A percentile compares a stretch with the other conserved stretches of the same genome.
Evolutionary conservation across 805 yeast species (phyloP).

Genomic region (Nakazawaea sp.): DNA sequence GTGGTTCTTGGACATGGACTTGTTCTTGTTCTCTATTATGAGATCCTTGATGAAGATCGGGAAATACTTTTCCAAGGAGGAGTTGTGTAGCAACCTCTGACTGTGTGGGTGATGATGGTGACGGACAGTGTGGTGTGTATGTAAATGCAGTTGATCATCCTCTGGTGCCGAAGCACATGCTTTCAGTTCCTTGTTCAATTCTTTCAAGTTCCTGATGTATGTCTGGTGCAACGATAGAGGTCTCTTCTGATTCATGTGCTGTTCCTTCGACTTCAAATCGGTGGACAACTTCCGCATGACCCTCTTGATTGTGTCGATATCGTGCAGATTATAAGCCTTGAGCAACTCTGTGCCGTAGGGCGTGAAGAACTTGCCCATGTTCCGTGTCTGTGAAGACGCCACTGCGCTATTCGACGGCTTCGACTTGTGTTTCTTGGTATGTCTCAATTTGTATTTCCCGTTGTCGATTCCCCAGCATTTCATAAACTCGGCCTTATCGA

Average conservation of each 20-base stretch:
- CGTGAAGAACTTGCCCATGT: background rate
- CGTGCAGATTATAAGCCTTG: constrained; percentile 15
- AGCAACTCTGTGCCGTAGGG: constrained; percentile 19
- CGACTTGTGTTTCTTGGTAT: constrained; percentile 3
- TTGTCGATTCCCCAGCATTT: constrained; percentile 26
- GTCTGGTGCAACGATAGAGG: background rate
- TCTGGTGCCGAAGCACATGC: background rate
- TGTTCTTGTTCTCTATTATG: constrained; percentile 6
- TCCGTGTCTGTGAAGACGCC: background rate
- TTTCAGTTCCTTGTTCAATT: constrained; percentile 2
- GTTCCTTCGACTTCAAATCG: background rate
- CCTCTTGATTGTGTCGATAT: constrained; percentile 15
- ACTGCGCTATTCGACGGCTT: constrained; percentile 1
- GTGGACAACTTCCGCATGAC: constrained; percentile 16
- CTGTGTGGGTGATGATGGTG: background rate
- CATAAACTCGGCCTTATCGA: constrained; percentile 19
- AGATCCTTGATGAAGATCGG: constrained; percentile 13
- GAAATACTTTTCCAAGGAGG: constrained; percentile 12
- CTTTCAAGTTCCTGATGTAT: constrained; percentile 4
- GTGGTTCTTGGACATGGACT: background rate
- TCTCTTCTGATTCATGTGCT: background rate
- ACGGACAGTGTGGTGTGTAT: background rate
- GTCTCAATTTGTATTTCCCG: constrained; percentile 3
- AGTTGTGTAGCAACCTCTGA: constrained; percentile 7
- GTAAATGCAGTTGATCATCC: background rate